Conservation (phyloP, 768 basidiomycete genomes). For the Neoboletus subvelutipes region DNA sequence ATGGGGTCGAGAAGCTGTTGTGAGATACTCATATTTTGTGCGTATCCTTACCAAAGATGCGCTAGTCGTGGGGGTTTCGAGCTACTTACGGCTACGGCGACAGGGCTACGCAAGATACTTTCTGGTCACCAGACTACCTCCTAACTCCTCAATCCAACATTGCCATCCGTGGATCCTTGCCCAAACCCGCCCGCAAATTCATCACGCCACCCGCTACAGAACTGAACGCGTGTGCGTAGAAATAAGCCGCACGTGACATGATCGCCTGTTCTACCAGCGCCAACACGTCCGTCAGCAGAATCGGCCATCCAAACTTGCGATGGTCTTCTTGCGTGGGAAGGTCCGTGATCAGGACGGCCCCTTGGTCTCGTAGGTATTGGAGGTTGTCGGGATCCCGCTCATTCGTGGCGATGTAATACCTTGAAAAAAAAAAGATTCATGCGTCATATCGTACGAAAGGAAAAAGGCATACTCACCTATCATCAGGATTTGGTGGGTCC, state of each 20-base stretch:
- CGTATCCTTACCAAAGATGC: no score
- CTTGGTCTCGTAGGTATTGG: conserved; percentile 32
- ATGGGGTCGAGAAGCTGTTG: no score
- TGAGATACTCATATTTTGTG: no score
- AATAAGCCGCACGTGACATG: conserved; percentile 37
- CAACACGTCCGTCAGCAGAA: conserved; percentile 43
- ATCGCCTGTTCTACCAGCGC: conserved; percentile 43
- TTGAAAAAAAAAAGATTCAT: conserved; percentile 1
- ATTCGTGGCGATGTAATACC: conserved; percentile 42
- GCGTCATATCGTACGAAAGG: neutral
- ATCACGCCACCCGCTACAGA: conserved; percentile 43
- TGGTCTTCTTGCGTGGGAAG: conserved; percentile 43
- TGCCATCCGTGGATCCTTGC: conserved; percentile 42
- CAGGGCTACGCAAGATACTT: no score
- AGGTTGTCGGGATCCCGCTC: conserved; percentile 39
- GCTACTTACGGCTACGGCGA: no score
- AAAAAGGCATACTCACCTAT: conserved; percentile 16
- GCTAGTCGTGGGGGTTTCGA: no score
- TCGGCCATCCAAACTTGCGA: conserved; percentile 39
- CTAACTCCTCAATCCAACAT: conserved; percentile 31
- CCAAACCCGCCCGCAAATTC: conserved; percentile 40
- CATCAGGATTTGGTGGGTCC: conserved; percentile 24
- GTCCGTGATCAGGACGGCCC: conserved; percentile 42
- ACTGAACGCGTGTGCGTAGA: conserved; percentile 42
- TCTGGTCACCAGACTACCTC: no score